phyloP scores from a whole-genome alignment of 805 yeast genomes.

The Saturnispora hagleri region DNA sequence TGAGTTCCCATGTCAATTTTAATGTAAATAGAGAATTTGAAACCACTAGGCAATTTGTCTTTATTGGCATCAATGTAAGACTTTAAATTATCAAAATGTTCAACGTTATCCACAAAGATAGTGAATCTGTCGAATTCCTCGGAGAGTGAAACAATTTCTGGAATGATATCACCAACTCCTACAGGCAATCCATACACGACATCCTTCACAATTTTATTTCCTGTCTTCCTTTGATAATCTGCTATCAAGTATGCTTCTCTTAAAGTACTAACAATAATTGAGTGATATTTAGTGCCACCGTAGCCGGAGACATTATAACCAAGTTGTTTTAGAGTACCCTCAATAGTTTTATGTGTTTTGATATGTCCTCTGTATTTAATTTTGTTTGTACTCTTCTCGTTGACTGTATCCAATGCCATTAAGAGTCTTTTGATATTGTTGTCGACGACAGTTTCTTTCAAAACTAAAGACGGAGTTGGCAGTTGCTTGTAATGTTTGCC shows the following conservation, averaged over 20 bases:
- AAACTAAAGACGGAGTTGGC: conserved; percentile 47
- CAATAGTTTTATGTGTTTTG: conserved; percentile 64
- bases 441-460: conserved; percentile 27
- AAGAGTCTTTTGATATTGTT: conserved; percentile 5
- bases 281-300: conserved; percentile 22
- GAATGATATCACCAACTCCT: conserved; percentile 35
- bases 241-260: conserved; percentile 49
- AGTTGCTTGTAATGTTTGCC: conserved; percentile 36
- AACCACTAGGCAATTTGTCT: neutral
- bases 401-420: conserved; percentile 1
- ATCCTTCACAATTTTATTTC: conserved; percentile 28
- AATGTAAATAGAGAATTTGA: conserved; percentile 54
- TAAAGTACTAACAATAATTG: conserved; percentile 58
- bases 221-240: conserved; percentile 6
- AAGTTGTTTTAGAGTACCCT: conserved; percentile 48
- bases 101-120: conserved; percentile 55
- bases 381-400: conserved; percentile 1
- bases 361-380: conserved; percentile 54
- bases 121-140: conserved; percentile 29
- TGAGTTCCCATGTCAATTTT: conserved; percentile 66
- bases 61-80: conserved; percentile 24
- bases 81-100: conserved; percentile 43
- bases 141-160: conserved; percentile 39
- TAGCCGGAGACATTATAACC: conserved; percentile 35
- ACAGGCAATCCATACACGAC: conserved; percentile 53